A percentile compares a stretch with the other conserved stretches of the same genome.
These are phyloP conservation scores for Debaryomyces prosopidis DNA, from an alignment of 805 yeast genomes.

Conservation along the genomic window DNA sequence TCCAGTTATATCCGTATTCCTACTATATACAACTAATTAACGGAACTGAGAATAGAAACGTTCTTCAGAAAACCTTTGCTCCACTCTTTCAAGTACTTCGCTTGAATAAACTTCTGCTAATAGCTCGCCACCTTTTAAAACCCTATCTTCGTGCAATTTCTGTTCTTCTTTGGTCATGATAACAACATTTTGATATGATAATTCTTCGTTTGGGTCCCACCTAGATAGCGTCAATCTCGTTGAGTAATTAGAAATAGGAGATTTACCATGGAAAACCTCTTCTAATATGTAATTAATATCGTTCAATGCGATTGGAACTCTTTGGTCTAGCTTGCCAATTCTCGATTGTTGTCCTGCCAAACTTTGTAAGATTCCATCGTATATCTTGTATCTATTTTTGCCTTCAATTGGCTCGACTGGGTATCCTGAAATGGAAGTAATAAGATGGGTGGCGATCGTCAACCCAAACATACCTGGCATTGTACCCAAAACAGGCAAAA, in stretches of 20 bases:
- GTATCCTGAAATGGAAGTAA: constrained; percentile 81
- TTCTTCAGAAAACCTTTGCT: constrained; percentile 73
- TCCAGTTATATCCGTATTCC: not conserved
- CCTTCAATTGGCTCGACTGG: constrained; percentile 91
- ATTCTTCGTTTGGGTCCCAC: constrained; percentile 75
- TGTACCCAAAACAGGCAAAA: constrained; percentile 93
- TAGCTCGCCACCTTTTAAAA: constrained; percentile 66
- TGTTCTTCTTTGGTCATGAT: constrained; percentile 89
- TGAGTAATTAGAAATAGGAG: constrained; percentile 80
- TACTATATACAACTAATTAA: constrained; percentile 12
- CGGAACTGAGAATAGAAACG: constrained; percentile 63
- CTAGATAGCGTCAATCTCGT: constrained; percentile 77
- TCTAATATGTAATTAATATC: constrained; percentile 86
- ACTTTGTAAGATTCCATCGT: constrained; percentile 79
- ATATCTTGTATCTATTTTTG: constrained; percentile 79
- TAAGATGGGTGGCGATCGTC: constrained; percentile 79
- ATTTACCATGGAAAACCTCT: constrained; percentile 90
- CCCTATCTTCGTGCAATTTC: constrained; percentile 70
- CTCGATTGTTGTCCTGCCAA: constrained; percentile 87
- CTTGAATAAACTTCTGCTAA: constrained; percentile 62
- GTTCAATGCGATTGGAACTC: constrained; percentile 67
- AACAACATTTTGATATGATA: constrained; percentile 77
- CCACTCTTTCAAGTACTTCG: constrained; percentile 57
- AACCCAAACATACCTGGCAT: constrained; percentile 97
- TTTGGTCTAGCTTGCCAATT: constrained; percentile 67